A percentile compares a stretch with the other conserved stretches of the same genome.
Evolutionary conservation across 345 rosid species (phyloP).

Genomic region (Eucalyptus viminalis): DNA sequence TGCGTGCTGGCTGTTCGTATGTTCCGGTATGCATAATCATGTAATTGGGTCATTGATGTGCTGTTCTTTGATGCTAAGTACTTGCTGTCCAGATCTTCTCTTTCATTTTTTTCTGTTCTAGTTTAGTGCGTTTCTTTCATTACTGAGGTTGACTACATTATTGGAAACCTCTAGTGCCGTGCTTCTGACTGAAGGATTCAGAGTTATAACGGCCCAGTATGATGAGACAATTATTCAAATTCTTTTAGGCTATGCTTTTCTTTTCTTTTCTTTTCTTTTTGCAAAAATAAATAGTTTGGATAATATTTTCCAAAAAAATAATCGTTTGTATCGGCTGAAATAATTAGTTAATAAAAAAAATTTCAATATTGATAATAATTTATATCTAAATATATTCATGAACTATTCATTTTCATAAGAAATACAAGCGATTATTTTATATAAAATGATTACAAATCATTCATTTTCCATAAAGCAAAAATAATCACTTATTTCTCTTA

Average conservation of each 20-base stretch:
- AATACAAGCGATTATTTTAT: no score
- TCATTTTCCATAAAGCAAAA: no score
- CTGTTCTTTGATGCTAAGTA: neutral
- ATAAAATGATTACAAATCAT: no score
- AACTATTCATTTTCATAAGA: no score
- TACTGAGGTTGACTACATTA: neutral
- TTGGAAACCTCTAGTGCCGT: neutral
- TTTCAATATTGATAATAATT: no score
- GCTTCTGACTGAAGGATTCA: neutral
- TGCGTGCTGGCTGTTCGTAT: no score
- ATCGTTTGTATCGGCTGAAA: accelerated
- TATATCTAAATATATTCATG: no score
- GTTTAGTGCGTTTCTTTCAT: neutral
- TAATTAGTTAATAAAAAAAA: no score
- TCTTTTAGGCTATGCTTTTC: neutral
- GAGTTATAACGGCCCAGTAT: neutral
- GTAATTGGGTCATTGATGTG: neutral
- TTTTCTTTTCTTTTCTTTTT: no score
- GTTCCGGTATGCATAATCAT: neutral
- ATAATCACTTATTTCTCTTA: no score
- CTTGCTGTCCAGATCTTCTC: neutral
- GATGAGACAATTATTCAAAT: neutral
- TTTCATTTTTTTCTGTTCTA: neutral
- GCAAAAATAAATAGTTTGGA: no score
- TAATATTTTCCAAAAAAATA: no score